Conservation (phyloP, 371 early-diverging fungal species). For the Mucor circinelloides region DNA sequence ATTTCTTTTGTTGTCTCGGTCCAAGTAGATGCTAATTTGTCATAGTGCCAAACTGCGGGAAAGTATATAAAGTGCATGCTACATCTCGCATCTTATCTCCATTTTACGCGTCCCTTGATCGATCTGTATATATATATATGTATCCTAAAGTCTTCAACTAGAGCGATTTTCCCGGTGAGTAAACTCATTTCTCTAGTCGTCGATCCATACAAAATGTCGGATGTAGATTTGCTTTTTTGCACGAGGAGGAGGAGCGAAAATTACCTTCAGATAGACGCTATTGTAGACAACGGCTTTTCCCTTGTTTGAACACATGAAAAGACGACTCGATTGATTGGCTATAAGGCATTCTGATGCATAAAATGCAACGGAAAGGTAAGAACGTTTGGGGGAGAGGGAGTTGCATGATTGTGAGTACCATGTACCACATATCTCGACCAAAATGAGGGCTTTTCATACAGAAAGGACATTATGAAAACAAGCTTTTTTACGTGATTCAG, state of each 20-base stretch:
- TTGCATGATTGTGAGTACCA: neutral
- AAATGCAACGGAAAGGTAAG: neutral
- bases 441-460: neutral
- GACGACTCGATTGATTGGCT: neutral
- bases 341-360: neutral
- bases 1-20: neutral
- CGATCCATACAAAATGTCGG: neutral
- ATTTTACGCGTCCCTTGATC: neutral
- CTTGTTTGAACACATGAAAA: slow-evolving; percentile 2
- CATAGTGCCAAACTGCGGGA: neutral
- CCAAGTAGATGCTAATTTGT: neutral
- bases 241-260: neutral
- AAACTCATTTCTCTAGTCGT: neutral
- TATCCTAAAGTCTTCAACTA: no score
- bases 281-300: neutral
- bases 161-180: neutral
- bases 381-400: neutral
- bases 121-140: no score
- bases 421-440: neutral
- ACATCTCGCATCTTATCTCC: neutral
- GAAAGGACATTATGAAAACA: neutral
- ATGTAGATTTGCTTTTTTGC: no score
- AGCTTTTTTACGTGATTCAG: neutral
- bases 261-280: neutral
- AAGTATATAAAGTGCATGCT: neutral